A percentile compares a stretch with the other conserved stretches of the same genome.
These are phyloP conservation scores for Colletotrichum sp. DNA, from an alignment of 2,329 filamentous ascomycete species.

Conservation along the genomic window DNA sequence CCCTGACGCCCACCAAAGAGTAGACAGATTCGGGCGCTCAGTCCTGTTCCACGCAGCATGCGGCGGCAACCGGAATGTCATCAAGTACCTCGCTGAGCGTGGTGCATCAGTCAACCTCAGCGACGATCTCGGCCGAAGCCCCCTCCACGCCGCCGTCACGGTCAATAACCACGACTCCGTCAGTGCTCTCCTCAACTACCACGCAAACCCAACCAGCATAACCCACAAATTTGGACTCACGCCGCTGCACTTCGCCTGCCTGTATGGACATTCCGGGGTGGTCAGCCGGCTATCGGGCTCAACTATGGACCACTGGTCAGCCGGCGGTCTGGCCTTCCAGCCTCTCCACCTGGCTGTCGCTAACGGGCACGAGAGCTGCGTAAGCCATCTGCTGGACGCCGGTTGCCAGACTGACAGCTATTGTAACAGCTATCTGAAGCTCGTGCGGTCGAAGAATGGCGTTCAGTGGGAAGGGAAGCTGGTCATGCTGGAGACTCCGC, in stretches of 20 bases:
- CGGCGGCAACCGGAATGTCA: neutral
- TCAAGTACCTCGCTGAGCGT: neutral
- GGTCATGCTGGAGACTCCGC: neutral
- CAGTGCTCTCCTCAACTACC: neutral
- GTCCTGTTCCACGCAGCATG: constrained; percentile 5
- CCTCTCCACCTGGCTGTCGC: neutral
- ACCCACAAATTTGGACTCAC: neutral
- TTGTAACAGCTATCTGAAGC: neutral
- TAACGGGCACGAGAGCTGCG: neutral
- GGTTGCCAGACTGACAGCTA: neutral
- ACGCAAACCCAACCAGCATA: neutral
- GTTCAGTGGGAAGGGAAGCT: neutral
- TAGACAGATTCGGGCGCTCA: neutral
- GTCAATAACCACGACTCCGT: neutral
- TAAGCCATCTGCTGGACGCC: neutral
- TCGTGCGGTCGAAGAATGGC: neutral
- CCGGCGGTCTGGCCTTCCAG: neutral
- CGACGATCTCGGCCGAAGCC: neutral
- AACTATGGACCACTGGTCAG: neutral
- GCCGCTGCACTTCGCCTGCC: neutral
- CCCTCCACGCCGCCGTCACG: constrained; percentile 2
- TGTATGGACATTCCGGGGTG: neutral
- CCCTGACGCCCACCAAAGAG: neutral
- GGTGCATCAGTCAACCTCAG: neutral
- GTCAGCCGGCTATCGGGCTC: neutral